These are phyloP conservation scores for Physcia stellaris DNA, from an alignment of 495 filamentous ascomycete genomes.

Conservation along the genomic window DNA sequence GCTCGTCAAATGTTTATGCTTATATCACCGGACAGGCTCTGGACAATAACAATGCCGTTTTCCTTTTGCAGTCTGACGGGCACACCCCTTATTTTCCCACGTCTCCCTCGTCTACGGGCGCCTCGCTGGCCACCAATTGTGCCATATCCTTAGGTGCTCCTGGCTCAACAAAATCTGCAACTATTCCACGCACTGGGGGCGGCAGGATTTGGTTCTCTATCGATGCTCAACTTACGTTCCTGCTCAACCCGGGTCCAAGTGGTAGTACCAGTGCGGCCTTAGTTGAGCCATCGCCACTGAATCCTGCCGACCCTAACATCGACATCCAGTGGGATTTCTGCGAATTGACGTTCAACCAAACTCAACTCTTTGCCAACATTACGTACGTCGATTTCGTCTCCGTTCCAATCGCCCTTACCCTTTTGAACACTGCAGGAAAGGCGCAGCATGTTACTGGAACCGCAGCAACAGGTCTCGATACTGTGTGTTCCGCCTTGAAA, in stretches of 20 bases:
- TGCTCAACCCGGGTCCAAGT: constrained; percentile 43
- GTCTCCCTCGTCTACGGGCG: constrained; percentile 29
- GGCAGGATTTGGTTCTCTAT: constrained; percentile 56
- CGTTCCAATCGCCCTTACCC: constrained; percentile 48
- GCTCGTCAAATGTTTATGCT: constrained; percentile 48
- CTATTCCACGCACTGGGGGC: constrained; percentile 55
- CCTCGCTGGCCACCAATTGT: constrained; percentile 36
- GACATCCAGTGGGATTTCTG: constrained; percentile 51
- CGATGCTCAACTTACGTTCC: constrained; percentile 48
- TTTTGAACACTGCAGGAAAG: constrained; percentile 40
- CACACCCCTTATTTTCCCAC: constrained; percentile 40
- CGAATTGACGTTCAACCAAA: constrained; percentile 59
- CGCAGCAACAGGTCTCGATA: constrained; percentile 39
- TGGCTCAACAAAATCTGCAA: constrained; percentile 43
- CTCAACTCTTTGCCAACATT: constrained; percentile 62
- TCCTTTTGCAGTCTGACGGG: constrained; percentile 50
- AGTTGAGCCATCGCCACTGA: constrained; percentile 58
- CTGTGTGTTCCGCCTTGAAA: constrained; percentile 36
- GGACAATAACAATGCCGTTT: constrained; percentile 42
- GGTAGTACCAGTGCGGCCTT: constrained; percentile 51
- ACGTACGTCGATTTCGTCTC: constrained; percentile 62
- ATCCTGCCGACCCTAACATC: constrained; percentile 51
- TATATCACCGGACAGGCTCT: constrained; percentile 56
- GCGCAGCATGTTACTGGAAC: constrained; percentile 46
- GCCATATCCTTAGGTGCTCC: constrained; percentile 48